Evolutionary conservation across 1,139 yeast species (phyloP).

Genomic region (Candida frijolesensis): DNA sequence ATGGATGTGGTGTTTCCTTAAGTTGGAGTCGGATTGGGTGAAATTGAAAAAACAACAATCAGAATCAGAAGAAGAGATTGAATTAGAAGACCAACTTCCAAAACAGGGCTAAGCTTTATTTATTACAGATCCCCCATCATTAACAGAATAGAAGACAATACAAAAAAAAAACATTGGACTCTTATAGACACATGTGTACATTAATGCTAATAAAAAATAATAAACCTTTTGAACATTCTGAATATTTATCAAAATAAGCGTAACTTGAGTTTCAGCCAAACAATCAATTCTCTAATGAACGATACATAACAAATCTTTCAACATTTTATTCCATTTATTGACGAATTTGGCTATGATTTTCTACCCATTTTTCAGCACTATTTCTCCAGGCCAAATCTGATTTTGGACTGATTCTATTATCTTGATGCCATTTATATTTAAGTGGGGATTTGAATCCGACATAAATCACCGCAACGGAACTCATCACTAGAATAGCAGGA

Average conservation of each 20-base stretch:
- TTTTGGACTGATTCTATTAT: conserved; percentile 50
- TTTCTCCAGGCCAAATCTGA: conserved; percentile 57
- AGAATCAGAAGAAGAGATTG: conserved; percentile 20
- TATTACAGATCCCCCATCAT: background rate
- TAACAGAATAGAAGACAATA: too few species aligned
- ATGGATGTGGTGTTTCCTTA: conserved; percentile 86
- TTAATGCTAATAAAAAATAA: background rate
- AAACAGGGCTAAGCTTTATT: conserved; percentile 5
- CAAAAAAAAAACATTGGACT: background rate
- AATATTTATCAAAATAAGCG: background rate
- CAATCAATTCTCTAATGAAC: too few species aligned
- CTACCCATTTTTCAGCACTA: conserved; percentile 51
- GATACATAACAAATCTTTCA: background rate
- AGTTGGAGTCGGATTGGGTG: conserved; percentile 76
- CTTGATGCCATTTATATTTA: conserved; percentile 45
- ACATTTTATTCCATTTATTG: background rate
- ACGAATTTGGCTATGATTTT: conserved; percentile 23
- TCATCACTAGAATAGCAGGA: conserved; percentile 49
- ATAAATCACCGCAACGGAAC: conserved; percentile 46
- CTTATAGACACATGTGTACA: background rate
- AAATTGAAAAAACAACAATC: conserved; percentile 30
- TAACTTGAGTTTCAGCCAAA: too few species aligned
- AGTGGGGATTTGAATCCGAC: conserved; percentile 46
- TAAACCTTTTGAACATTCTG: background rate
- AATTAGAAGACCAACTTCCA: conserved; percentile 15